Evolutionary conservation across 1,284 basidiomycete genomes (phyloP).

Genomic region (Ceratobasidium sp.): DNA sequence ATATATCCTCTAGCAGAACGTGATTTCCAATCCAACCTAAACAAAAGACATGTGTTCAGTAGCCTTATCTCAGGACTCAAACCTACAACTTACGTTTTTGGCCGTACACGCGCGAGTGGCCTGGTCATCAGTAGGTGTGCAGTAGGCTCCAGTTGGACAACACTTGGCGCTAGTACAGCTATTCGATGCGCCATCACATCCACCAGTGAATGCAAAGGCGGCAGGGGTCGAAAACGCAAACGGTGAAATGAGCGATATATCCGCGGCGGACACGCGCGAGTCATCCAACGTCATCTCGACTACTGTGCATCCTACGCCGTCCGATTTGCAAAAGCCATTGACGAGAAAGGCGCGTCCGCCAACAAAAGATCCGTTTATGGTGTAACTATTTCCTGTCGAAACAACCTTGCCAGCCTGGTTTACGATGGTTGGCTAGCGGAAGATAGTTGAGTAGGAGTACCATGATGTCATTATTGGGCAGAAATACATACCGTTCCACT

Average conservation of each 20-base stretch:
- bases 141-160: conserved; percentile 50
- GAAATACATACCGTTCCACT: conserved; percentile 45
- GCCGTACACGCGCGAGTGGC: conserved; percentile 53
- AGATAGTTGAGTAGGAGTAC: background rate
- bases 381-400: conserved; percentile 48
- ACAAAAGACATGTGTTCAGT: background rate
- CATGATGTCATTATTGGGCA: background rate
- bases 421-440: conserved; percentile 46
- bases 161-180: conserved; percentile 49
- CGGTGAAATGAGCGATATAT: conserved; percentile 58
- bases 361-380: conserved; percentile 50
- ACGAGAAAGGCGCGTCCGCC: conserved; percentile 55
- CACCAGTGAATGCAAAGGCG: conserved; percentile 55
- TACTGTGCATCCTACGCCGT: conserved; percentile 56
- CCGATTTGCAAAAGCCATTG: conserved; percentile 53
- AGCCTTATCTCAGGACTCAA: background rate
- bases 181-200: conserved; percentile 54
- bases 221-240: conserved; percentile 53
- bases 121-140: conserved; percentile 47
- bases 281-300: conserved; percentile 56
- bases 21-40: background rate
- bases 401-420: conserved; percentile 44
- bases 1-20: too few relatives aligned
- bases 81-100: conserved; percentile 49
- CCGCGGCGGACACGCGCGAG: conserved; percentile 52